Percentiles rank a stretch among this genome's conserved stretches.
These are phyloP conservation scores for Phlyctochytrium arcticum DNA, from an alignment of 192 early-diverging fungal genomes.

Conservation along the genomic window DNA sequence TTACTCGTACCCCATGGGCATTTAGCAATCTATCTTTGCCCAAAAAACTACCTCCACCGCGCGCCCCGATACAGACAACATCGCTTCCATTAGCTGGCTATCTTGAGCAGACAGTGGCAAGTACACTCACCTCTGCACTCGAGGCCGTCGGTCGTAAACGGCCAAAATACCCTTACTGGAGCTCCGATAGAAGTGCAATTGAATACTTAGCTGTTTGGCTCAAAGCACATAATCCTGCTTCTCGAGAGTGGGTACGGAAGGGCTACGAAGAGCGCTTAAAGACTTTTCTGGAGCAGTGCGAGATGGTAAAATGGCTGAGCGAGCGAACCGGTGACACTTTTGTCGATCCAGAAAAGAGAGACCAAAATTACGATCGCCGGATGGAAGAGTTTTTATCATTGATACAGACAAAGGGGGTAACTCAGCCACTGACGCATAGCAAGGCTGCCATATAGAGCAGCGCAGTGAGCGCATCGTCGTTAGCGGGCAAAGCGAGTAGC, in stretches of 20 bases:
- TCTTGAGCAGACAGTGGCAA: constrained; percentile 50
- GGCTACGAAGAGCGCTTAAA: constrained; percentile 30
- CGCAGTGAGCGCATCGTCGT: too few relatives aligned
- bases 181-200: constrained; percentile 33
- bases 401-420: too few relatives aligned
- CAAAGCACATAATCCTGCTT: constrained; percentile 50
- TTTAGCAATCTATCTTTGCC: constrained; percentile 41
- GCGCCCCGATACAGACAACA: constrained; percentile 29
- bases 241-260: constrained; percentile 39
- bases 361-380: too few relatives aligned
- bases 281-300: constrained; percentile 35
- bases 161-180: constrained; percentile 52
- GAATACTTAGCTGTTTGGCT: constrained; percentile 49
- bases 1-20: constrained; percentile 47
- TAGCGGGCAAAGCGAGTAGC: too few relatives aligned
- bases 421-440: too few relatives aligned
- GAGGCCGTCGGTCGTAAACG: constrained; percentile 32
- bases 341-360: too few relatives aligned
- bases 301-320: constrained; percentile 28
- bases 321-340: too few relatives aligned
- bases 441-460: too few relatives aligned
- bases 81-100: constrained; percentile 51
- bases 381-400: too few relatives aligned
- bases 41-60: constrained; percentile 47
- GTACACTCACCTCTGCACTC: constrained; percentile 34